These are phyloP conservation scores for Ascochyta clinopodiicola DNA, from an alignment of 2,329 filamentous ascomycete genomes.

Conservation along the genomic window DNA sequence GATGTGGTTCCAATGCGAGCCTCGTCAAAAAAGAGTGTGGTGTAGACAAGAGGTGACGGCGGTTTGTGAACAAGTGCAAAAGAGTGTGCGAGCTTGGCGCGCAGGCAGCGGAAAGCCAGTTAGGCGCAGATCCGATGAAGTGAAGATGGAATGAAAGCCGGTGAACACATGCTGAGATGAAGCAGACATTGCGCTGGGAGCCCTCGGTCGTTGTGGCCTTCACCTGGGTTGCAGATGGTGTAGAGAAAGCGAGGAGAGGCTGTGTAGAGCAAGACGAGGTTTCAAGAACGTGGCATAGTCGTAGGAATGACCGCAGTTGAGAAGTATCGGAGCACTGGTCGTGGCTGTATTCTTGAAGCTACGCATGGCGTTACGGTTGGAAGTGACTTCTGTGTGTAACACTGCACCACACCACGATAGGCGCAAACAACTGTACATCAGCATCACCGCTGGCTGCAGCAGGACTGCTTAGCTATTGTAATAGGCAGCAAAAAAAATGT, in stretches of 20 bases:
- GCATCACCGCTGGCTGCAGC: background rate
- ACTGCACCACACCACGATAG: background rate
- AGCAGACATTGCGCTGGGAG: conserved; percentile 1
- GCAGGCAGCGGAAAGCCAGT: background rate
- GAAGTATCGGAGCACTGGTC: conserved; percentile 1
- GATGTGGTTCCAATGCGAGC: background rate
- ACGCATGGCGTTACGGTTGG: background rate
- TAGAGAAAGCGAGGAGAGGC: conserved; percentile 15
- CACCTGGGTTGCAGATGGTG: conserved; percentile 1
- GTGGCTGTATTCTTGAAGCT: background rate
- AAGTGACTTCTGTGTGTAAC: background rate
- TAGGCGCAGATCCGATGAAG: conserved; percentile 12
- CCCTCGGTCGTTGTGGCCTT: conserved; percentile 9
- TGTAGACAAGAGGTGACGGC: background rate
- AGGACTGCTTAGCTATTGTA: background rate
- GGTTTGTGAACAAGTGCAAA: background rate
- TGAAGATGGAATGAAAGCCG: conserved; percentile 8
- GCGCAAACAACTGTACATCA: background rate
- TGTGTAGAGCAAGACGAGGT: conserved; percentile 10
- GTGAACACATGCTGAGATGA: background rate
- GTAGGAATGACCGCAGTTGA: background rate
- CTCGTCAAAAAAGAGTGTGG: conserved; percentile 4
- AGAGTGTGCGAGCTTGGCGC: conserved; percentile 12
- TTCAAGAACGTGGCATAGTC: conserved; percentile 1
- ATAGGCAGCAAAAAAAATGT: no score